phyloP scores from a whole-genome alignment of 2,329 filamentous ascomycete genomes.

The Hysterium pulicare region DNA sequence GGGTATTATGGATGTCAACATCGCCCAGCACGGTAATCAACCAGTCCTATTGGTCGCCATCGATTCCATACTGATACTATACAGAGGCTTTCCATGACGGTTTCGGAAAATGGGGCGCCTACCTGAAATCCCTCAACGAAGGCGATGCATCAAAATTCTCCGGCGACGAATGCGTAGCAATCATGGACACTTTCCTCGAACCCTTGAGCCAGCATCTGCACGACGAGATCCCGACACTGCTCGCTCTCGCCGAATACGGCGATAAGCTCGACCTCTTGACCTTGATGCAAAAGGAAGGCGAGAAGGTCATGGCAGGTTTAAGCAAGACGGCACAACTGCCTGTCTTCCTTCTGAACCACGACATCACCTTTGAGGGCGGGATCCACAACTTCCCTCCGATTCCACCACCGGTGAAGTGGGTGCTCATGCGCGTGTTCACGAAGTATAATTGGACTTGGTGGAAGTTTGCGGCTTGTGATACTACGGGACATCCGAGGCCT shows the following conservation, averaged over 20 bases:
- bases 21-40: slow-evolving; percentile 47
- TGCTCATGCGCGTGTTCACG: slow-evolving; percentile 61
- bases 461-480: slow-evolving; percentile 16
- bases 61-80: slow-evolving; percentile 15
- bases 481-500: slow-evolving; percentile 13
- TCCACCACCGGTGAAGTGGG: slow-evolving; percentile 61
- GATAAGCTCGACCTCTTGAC: slow-evolving; percentile 17
- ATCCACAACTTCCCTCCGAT: slow-evolving; percentile 12
- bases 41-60: neutral
- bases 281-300: slow-evolving; percentile 18
- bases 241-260: slow-evolving; percentile 18
- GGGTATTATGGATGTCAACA: slow-evolving; percentile 51
- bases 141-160: slow-evolving; percentile 13
- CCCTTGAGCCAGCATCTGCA: slow-evolving; percentile 21
- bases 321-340: slow-evolving; percentile 11
- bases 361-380: slow-evolving; percentile 15
- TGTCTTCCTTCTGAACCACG: slow-evolving; percentile 14
- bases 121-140: slow-evolving; percentile 43
- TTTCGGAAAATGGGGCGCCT: slow-evolving; percentile 51
- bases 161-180: slow-evolving; percentile 14
- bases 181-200: slow-evolving; percentile 28
- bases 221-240: slow-evolving; percentile 23
- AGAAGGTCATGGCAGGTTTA: slow-evolving; percentile 17
- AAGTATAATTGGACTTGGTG: slow-evolving; percentile 47
- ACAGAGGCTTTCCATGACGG: slow-evolving; percentile 51